Evolutionary conservation across 2,329 filamentous ascomycete species (phyloP), one percentile per base, ranked within the genome.

Genomic region (Aspergillus pseudoglaucus): DNA sequence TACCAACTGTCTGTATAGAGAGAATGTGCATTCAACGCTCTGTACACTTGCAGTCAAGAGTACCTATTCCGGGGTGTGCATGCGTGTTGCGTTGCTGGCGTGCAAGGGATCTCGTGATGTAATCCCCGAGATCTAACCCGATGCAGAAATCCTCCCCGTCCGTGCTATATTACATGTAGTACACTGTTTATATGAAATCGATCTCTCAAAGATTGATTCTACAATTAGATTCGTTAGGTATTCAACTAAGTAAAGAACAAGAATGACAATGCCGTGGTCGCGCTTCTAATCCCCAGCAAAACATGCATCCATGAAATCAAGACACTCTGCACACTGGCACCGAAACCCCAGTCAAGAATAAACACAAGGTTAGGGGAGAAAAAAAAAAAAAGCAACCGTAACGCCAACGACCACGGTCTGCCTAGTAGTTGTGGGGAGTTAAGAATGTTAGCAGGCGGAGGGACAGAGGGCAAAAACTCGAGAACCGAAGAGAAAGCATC

Each of bases 361-460:
- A 30, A 30, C 9, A 30, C 25, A 30, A 30, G 3, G 10, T 12
- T n/a, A n/a, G n/a, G n/a, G n/a, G n/a, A n/a, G n/a, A n/a, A n/a
- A n/a, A n/a, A 4, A 30, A 30, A 25, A 10, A 7, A 38, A 23
- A 45, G 27, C 32, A 25, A 22, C 43, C 15, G n/a, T 38, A 38
- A 39, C 35, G 43, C 18, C 25, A 12, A 30, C 25, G 25, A 30
- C 15, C 14, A 35, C 33, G n/a, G 15, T 3, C 14, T 17, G 15
- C 33, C 15, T 35, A 35, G 33, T n/a, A 51, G 47, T 48, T 48
- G 47, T 52, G 54, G 47, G 54, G 41, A 56, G 50, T 41, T 46
- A 23, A 39, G 38, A 48, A 51, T 17, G 32, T 38, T 41, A 48
- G 14, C 9, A 33, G 14, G 14, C 2, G 5, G 30, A 33, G 30